Evolutionary conservation across 805 yeast genomes (phyloP), one percentile per base, ranked within the genome.

Genomic region (Clavispora asparagi): DNA sequence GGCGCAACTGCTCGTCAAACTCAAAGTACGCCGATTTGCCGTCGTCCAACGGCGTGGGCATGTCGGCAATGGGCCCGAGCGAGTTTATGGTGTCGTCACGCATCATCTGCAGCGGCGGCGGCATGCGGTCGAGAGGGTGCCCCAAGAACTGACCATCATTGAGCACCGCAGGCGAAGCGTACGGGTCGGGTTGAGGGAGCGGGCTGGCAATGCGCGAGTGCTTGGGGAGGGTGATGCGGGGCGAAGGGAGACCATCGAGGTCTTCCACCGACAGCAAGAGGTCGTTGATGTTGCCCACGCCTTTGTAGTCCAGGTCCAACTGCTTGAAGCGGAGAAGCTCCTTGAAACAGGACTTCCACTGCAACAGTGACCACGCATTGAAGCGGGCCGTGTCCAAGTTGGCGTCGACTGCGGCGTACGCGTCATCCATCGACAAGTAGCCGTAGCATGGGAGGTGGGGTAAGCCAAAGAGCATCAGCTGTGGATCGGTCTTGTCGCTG

Each of bases 361-460:
- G 55, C 35, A 44, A 40, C 36, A 57, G 59, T 13, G 51, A 45
- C 71, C 73, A 68, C 25, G 47, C 43, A 27, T 61, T 59, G 6
- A 42, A 25, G n/a, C 53, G 41, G 6, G 67, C 58, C 13, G 46
- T 42, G 19, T 41, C 51, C 8, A 60, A 50, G 45, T 56, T 54
- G 28, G 48, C 44, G 1, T 50, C 57, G 6, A 61, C 60, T 7
- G 59, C 47, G 10, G 49, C 50, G 23, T 48, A 51, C 1, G 68
- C 63, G 16, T 63, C 67, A 1, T 54, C 60, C 13, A 51, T 50
- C 3, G 71, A 57, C 50, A 86, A 57, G 50, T 83, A 82, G 54
- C 81, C 78, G 29, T 81, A 79, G 48, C 76, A 81, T 3, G 95
- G 95, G 56, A 87, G 71, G 19, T 82, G 78, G 6, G 95, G 95